phyloP scores from a whole-genome alignment of 2,329 filamentous ascomycete species.

The Thermothelomyces thermophilus region DNA sequence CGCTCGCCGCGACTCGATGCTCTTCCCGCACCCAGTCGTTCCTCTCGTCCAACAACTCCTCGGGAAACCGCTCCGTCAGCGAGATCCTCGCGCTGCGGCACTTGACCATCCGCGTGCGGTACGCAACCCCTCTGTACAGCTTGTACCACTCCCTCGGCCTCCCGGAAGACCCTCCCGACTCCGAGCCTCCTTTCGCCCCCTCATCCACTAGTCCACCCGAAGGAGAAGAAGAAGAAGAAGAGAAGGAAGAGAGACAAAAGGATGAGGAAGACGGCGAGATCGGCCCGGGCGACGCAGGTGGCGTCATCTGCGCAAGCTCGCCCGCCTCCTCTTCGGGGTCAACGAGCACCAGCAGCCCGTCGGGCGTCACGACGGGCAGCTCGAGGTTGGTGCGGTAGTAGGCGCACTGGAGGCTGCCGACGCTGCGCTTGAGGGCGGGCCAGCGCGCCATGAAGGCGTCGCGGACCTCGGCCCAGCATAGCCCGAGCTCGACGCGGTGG shows the following conservation, averaged over 20 bases:
- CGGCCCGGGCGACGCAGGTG: background rate
- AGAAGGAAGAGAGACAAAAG: no score
- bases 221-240: background rate
- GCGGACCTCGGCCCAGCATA: conserved; percentile 17
- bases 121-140: conserved; percentile 10
- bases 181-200: background rate
- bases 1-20: conserved; percentile 12
- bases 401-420: conserved; percentile 16
- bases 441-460: conserved; percentile 11
- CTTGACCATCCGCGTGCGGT: conserved; percentile 7
- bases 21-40: conserved; percentile 19
- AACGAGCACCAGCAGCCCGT: conserved; percentile 15
- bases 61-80: conserved; percentile 16
- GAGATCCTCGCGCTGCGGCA: conserved; percentile 3
- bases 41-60: conserved; percentile 17
- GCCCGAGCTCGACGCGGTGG: conserved; percentile 18
- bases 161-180: background rate
- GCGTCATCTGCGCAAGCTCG: background rate
- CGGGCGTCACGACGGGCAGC: conserved; percentile 12
- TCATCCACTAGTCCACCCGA: background rate
- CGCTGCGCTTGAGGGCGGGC: conserved; percentile 11
- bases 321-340: background rate
- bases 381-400: conserved; percentile 23
- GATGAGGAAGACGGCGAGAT: background rate
- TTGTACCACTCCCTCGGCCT: conserved; percentile 1